Conservation (phyloP, 2,329 filamentous ascomycete species). For the Colletotrichum neosansevieriae region DNA sequence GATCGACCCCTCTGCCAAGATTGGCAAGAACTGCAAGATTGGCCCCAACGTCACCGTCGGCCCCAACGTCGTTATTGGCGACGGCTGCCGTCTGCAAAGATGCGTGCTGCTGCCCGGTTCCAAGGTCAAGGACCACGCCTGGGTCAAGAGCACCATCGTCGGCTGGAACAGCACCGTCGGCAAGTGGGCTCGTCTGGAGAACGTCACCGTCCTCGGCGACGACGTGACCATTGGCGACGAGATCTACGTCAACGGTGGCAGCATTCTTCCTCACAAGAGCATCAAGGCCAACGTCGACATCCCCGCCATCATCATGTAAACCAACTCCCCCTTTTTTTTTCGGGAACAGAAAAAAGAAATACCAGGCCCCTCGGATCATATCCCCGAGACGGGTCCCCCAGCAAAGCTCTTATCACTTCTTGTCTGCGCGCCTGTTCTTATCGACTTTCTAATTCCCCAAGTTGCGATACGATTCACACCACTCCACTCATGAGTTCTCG, state of each 20-base stretch:
- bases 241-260: constrained; percentile 95
- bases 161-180: constrained; percentile 98
- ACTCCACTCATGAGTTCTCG: constrained; percentile 38
- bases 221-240: constrained; percentile 98
- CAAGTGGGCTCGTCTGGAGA: constrained; percentile 96
- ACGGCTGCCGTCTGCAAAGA: constrained; percentile 93
- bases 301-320: constrained; percentile 76
- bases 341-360: constrained; percentile 7
- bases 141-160: constrained; percentile 98
- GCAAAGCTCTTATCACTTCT: constrained; percentile 30
- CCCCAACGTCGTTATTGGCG: constrained; percentile 89
- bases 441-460: constrained; percentile 40
- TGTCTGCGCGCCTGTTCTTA: constrained; percentile 35
- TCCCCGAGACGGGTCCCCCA: neutral
- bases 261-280: constrained; percentile 95
- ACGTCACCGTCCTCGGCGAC: constrained; percentile 97
- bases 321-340: neutral
- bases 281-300: constrained; percentile 98
- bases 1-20: constrained; percentile 93
- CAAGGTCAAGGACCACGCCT: constrained; percentile 98
- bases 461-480: constrained; percentile 40
- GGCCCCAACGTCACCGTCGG: constrained; percentile 97
- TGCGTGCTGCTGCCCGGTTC: constrained; percentile 89
- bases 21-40: constrained; percentile 98
- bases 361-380: constrained; percentile 19